Conservation (phyloP, 192 early-diverging fungal species). For the Backusella parvicylindrica region DNA sequence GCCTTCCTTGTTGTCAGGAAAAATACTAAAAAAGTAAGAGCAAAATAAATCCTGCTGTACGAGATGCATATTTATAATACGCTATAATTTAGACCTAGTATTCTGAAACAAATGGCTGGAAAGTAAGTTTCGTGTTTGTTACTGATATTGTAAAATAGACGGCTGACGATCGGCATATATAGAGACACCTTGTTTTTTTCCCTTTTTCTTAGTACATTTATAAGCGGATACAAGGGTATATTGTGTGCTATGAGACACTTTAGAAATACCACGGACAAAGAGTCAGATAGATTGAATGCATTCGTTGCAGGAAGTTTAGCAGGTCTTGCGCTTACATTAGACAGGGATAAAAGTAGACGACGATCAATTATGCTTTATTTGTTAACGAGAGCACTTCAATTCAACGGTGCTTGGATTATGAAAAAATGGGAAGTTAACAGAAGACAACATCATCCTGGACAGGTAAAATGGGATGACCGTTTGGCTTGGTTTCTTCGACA, state of each 20-base stretch:
- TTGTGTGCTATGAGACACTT: constrained; percentile 58
- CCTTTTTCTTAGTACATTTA: constrained; percentile 59
- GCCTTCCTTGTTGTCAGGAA: constrained; percentile 52
- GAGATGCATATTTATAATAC: not conserved
- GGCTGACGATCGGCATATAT: not conserved
- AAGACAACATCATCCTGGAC: constrained; percentile 20
- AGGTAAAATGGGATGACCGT: constrained; percentile 43
- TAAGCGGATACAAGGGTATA: constrained; percentile 61
- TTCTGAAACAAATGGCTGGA: constrained; percentile 46
- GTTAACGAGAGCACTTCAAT: constrained; percentile 61
- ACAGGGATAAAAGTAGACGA: constrained; percentile 56
- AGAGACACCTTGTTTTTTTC: constrained; percentile 64
- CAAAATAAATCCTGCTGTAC: not conserved
- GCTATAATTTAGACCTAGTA: constrained; percentile 29
- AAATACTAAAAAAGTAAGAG: constrained; percentile 48
- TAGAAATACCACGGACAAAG: constrained; percentile 26
- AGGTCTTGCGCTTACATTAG: constrained; percentile 56
- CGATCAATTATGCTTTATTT: constrained; percentile 63
- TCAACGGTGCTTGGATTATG: constrained; percentile 58
- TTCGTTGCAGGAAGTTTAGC: constrained; percentile 65
- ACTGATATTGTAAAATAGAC: not conserved
- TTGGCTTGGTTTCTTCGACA: constrained; percentile 38
- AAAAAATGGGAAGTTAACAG: constrained; percentile 49
- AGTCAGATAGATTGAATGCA: constrained; percentile 55
- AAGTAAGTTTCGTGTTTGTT: constrained; percentile 24